These are phyloP conservation scores for Alternaria angustiovoidea DNA, from an alignment of 2,329 filamentous ascomycete species.

Conservation along the genomic window DNA sequence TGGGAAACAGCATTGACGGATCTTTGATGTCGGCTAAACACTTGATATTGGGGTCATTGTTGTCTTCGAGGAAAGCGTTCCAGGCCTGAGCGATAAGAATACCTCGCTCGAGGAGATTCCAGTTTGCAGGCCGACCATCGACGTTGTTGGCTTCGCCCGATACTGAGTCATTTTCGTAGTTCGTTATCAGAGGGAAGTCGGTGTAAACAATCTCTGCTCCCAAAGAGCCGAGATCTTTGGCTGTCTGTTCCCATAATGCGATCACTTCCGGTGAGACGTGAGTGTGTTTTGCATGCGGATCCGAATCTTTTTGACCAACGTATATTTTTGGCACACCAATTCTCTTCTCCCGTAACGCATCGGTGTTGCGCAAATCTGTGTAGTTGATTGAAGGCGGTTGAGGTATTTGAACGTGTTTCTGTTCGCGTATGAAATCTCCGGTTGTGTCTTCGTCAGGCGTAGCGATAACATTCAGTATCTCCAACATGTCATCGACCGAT, in stretches of 20 bases:
- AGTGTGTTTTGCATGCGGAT: slow-evolving; percentile 45
- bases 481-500: slow-evolving; percentile 60
- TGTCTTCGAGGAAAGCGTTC: slow-evolving; percentile 60
- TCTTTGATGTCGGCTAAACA: slow-evolving; percentile 53
- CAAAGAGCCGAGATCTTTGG: slow-evolving; percentile 49
- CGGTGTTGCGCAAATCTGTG: slow-evolving; percentile 43
- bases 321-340: slow-evolving; percentile 63
- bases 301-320: slow-evolving; percentile 52
- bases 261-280: slow-evolving; percentile 51
- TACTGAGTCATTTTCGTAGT: slow-evolving; percentile 54
- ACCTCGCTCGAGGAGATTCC: slow-evolving; percentile 58
- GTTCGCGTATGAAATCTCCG: slow-evolving; percentile 65
- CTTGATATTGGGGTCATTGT: slow-evolving; percentile 51
- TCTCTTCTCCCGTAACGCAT: slow-evolving; percentile 54
- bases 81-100: slow-evolving; percentile 61
- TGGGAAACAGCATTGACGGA: slow-evolving; percentile 47
- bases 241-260: slow-evolving; percentile 46
- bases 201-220: slow-evolving; percentile 56
- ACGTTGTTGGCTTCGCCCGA: slow-evolving; percentile 53
- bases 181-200: slow-evolving; percentile 58
- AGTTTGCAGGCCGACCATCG: slow-evolving; percentile 53
- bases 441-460: slow-evolving; percentile 51
- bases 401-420: slow-evolving; percentile 56
- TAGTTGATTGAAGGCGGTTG: slow-evolving; percentile 45
- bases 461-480: slow-evolving; percentile 59